Base-by-base conservation (phyloP, 1,139 yeast species). In the Hyphopichia wangnamkhiaoensis region DNA sequence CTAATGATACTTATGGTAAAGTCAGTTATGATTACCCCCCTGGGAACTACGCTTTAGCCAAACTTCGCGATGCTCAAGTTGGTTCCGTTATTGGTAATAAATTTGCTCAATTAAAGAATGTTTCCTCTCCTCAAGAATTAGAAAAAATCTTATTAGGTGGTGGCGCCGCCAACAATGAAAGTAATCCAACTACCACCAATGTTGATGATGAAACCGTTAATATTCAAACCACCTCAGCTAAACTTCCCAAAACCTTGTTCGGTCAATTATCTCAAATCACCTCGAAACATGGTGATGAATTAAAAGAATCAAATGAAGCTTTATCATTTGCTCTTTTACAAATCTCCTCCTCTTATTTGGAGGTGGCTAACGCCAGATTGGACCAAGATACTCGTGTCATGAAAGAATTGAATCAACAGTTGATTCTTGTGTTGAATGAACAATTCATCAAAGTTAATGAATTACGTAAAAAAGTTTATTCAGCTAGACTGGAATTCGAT, bases 1-100 rank as follows among this genome's bases (percentile, higher is more conserved):
- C 85, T 32, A 60, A 61, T 45, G 80, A 74, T 41, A 84, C 85
- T 42, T 84, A 75, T 53, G 84, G 74, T 50, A 74, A 81, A 43
- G 80, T 80, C 39, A 78, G 84, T 37, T 84, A 84, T 58, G 91
- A 84, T 56, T 83, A 82, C 50, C 90, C 90, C 23, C 89, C 89
- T 29, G 85, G 84, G 38, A 69, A 82, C 58, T 62, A 65, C 31
- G 68, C 77, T 8, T 49, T 72, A 35, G 58, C 54, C 54, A 68
- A 64, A 49, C 48, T 71, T 58, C 77, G 51, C 76, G 85, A 68
- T 53, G 80, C 80, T 37, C 84, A 83, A 49, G 80, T 83, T 53
- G 78, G 88, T 47, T 76, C 77, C 44, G 63, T 77, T 12, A 61
- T 82, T 39, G 71, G 74, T 37, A 74, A 64, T 48, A 80, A 80